Evolutionary conservation across 1,284 basidiomycete species (phyloP).

Genomic region (Ceratobasidium theobromae): DNA sequence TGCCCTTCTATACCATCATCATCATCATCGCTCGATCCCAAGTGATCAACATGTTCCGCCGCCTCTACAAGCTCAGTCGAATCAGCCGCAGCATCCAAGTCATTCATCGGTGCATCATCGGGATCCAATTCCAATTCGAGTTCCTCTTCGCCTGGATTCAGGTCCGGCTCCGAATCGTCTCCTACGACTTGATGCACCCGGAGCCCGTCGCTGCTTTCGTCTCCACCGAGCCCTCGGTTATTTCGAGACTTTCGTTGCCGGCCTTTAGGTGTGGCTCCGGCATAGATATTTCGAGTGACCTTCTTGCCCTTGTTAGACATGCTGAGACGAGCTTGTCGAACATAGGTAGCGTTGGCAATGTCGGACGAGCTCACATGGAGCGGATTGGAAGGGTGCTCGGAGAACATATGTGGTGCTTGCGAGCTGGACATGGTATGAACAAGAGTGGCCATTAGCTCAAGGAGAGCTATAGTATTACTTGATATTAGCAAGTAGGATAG

Average conservation of each 20-base stretch:
- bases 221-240: slow-evolving; percentile 38
- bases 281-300: slow-evolving; percentile 59
- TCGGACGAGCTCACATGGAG: slow-evolving; percentile 71
- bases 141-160: slow-evolving; percentile 22
- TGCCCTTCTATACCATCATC: neutral
- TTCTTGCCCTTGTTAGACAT: slow-evolving; percentile 44
- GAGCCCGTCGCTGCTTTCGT: slow-evolving; percentile 39
- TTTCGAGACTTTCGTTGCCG: slow-evolving; percentile 38
- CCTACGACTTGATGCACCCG: slow-evolving; percentile 30
- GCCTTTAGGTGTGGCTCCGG: slow-evolving; percentile 43
- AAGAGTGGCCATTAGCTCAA: slow-evolving; percentile 11
- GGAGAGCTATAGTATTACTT: neutral
- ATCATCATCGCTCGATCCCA: neutral
- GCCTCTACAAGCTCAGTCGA: slow-evolving; percentile 15
- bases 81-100: slow-evolving; percentile 20
- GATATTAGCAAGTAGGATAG: neutral
- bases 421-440: slow-evolving; percentile 22
- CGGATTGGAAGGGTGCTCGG: slow-evolving; percentile 77
- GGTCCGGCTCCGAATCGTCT: slow-evolving; percentile 18
- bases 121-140: slow-evolving; percentile 19
- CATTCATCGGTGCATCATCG: slow-evolving; percentile 31
- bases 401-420: slow-evolving; percentile 44
- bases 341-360: slow-evolving; percentile 53
- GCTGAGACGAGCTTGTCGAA: slow-evolving; percentile 44
- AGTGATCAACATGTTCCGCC: neutral